These are phyloP conservation scores for Sonneratia caseolaris DNA, from an alignment of 345 rosid species.

Conservation along the genomic window DNA sequence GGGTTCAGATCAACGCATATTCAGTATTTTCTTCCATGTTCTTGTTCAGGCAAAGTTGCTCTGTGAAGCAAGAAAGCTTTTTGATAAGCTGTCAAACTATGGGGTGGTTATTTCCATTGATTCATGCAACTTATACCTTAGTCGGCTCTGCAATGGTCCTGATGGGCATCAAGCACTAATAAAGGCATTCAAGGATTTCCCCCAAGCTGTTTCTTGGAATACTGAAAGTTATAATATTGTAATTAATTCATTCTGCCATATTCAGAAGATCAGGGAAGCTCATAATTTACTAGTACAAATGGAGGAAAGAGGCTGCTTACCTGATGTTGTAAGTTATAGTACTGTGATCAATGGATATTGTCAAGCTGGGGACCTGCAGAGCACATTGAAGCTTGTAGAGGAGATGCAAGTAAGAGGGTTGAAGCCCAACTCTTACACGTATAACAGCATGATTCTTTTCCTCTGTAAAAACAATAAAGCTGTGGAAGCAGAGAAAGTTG, in stretches of 20 bases:
- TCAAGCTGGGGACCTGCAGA: constrained; percentile 37
- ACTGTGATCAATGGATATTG: constrained; percentile 75
- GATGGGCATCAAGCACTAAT: constrained; percentile 24
- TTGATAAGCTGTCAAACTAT: constrained; percentile 69
- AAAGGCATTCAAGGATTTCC: constrained; percentile 44
- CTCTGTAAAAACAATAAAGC: constrained; percentile 46
- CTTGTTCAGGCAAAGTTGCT: constrained; percentile 59
- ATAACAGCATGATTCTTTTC: constrained; percentile 51
- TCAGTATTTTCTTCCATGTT: constrained; percentile 73
- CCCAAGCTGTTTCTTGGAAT: constrained; percentile 53
- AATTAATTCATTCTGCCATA: constrained; percentile 47
- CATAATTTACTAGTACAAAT: constrained; percentile 57
- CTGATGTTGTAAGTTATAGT: constrained; percentile 86
- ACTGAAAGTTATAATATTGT: constrained; percentile 61
- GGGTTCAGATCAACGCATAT: constrained; percentile 81
- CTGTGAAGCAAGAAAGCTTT: constrained; percentile 56
- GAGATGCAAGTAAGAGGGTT: constrained; percentile 57
- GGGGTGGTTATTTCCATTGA: constrained; percentile 73
- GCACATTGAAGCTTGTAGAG: constrained; percentile 44
- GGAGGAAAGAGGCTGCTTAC: constrained; percentile 55
- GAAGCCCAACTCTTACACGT: constrained; percentile 69
- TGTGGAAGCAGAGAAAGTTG: constrained; percentile 48
- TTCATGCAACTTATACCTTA: constrained; percentile 74
- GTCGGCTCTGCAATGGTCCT: constrained; percentile 33
- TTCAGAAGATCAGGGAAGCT: constrained; percentile 57